Conservation (phyloP, 805 yeast genomes). For the Kazachstania bromeliacearum region DNA sequence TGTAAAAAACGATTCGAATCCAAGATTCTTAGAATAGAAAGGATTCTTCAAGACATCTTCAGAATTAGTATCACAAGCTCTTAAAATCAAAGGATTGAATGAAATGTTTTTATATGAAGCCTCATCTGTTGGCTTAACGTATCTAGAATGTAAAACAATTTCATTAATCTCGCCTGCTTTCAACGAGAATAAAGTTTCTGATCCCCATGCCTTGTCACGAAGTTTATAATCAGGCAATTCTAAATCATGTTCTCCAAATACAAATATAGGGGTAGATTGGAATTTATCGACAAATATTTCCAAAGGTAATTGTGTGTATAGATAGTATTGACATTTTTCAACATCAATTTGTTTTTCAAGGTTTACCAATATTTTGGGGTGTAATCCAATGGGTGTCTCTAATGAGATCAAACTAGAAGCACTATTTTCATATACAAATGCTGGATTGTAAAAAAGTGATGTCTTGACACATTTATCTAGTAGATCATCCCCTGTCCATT, state of each 20-base stretch:
- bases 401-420: conserved; percentile 7
- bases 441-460: conserved; percentile 14
- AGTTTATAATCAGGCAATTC: conserved; percentile 45
- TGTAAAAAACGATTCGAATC: conserved; percentile 40
- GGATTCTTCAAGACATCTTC: conserved; percentile 26
- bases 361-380: conserved; percentile 27
- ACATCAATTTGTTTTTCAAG: conserved; percentile 6
- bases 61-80: conserved; percentile 38
- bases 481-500: conserved; percentile 14
- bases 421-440: conserved; percentile 1
- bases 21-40: conserved; percentile 33
- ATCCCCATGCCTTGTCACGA: conserved; percentile 34
- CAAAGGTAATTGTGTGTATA: conserved; percentile 36
- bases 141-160: conserved; percentile 44
- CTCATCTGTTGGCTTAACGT: conserved; percentile 32
- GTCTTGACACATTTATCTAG: conserved; percentile 25
- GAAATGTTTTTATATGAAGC: conserved; percentile 13
- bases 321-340: conserved; percentile 34
- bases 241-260: conserved; percentile 49
- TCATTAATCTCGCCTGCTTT: conserved; percentile 19
- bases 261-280: conserved; percentile 37
- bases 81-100: conserved; percentile 37
- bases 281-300: conserved; percentile 46
- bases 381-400: conserved; percentile 31
- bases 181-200: conserved; percentile 35